Percentiles rank a stretch among this genome's conserved stretches.
Evolutionary conservation across 495 filamentous ascomycete genomes (phyloP).

Genomic region (Aspergillus sparsus): DNA sequence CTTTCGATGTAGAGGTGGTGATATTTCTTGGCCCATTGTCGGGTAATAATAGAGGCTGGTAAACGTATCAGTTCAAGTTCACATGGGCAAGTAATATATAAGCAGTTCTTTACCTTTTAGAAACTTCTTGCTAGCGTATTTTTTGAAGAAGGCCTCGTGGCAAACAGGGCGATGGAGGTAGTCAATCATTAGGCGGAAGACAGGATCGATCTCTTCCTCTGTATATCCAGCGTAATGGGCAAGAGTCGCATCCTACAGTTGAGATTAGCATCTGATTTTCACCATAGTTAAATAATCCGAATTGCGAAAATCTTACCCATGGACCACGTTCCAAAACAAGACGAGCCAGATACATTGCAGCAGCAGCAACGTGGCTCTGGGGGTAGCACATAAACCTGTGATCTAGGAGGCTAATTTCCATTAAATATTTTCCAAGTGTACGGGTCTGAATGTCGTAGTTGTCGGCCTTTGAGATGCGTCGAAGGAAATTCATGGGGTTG

Average conservation of each 20-base stretch:
- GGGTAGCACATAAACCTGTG: conserved; percentile 85
- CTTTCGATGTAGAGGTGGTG: conserved; percentile 47
- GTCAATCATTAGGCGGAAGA: conserved; percentile 92
- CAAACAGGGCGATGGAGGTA: conserved; percentile 85
- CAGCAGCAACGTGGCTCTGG: conserved; percentile 87
- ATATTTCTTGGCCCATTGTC: conserved; percentile 87
- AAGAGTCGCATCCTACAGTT: conserved; percentile 74
- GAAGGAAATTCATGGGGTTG: conserved; percentile 99
- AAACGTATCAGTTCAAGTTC: conserved; percentile 18
- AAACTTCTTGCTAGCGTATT: conserved; percentile 98
- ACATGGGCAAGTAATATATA: background rate
- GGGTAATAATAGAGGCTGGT: conserved; percentile 84
- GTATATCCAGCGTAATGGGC: conserved; percentile 91
- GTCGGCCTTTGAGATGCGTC: conserved; percentile 97
- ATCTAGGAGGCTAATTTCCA: conserved; percentile 94
- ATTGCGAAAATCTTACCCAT: conserved; percentile 65
- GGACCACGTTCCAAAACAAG: conserved; percentile 83
- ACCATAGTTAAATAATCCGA: background rate
- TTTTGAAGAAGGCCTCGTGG: conserved; percentile 98
- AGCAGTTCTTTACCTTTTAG: conserved; percentile 70
- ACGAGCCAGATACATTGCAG: conserved; percentile 91
- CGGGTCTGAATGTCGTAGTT: conserved; percentile 97
- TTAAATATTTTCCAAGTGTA: conserved; percentile 96
- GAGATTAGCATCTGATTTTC: conserved; percentile 25
- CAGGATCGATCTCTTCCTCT: conserved; percentile 88